Base-by-base conservation (phyloP, 2,329 filamentous ascomycete species). In the Paecilomyces dactylethromorphus region DNA sequence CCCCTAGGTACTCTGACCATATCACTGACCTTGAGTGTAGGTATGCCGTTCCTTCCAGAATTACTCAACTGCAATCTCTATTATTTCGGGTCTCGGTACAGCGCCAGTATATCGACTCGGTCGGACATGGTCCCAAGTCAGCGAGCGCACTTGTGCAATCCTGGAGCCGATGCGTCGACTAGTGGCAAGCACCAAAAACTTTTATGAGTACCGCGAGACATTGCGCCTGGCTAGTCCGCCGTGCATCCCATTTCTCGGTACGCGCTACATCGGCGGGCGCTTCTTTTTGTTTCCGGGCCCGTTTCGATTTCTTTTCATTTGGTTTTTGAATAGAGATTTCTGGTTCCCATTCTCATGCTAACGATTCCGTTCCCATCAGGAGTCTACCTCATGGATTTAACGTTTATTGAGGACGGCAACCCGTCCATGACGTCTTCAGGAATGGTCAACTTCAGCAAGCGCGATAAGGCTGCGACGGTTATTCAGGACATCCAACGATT, bases 331-430 rank as follows among this genome's bases (percentile, higher is more conserved):
- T 10, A 18, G 7, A 45, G 26, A 18, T 45, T 18, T 7, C 15
- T n/a, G 39, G 10, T 5, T 45, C 39, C 39, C 2, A 39, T 39
- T 39, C 35, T 7, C 39, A 10, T 45, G n/a, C 39, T 45, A 18
- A 45, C 18, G 32, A 33, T 15, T 11, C 32, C 13, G 4, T 18
- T 45, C 18, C 39, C 35, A 8, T 63, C 13, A 92, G 90, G 91
- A 72, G 91, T 97, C 58, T 97, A 96, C 71, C 79, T 97, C 60
- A 97, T 93, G 58, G 92, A 97, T 77, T 79, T 97, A 50, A 96
- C 92, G 0, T 97, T 97, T 70, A 97, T 97, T 64, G 92, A 97
- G 74, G 92, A 97, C 69, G 93, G 93, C 61, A 97, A 97, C 62
- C 91, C 92, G 2, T 92, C 90, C 3, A 85, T 94, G 66, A 96